Evolutionary conservation across 2,329 filamentous ascomycete species (phyloP), one percentile per base, ranked within the genome.

Genomic region (Orbilia brochopaga): DNA sequence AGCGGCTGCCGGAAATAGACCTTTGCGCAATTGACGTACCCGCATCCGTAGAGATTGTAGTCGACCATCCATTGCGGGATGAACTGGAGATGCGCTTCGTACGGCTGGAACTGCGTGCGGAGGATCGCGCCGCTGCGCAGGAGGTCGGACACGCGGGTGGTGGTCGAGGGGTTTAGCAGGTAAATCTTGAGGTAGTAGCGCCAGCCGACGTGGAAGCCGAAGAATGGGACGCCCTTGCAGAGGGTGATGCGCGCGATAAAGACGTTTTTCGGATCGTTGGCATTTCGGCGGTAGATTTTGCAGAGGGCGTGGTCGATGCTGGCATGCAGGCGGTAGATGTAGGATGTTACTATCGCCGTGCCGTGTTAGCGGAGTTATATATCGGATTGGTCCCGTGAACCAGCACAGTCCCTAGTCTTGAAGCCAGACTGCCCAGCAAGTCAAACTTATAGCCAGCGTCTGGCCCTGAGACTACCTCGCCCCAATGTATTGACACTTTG

Each of bases 21-120:
- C 74, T 86, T 90, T 8, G 82, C 82, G 55, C 87, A 89, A 67
- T 93, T 86, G 74, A 97, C 87, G 76, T 93, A 95, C 63, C 87
- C 88, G 78, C 94, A 99, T 5, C 95, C 95, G 79, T 96, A 97
- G 75, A 99, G 82, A 78, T 97, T 99, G 82, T 95, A 99, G 79
- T 99, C 95, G 74, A 89, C 90, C 94, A 99, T 97, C 86, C 95
- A 99, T 80, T 99, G 95, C 8, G 94, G 83, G 7, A 97, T 81
- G 78, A 92, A 97, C 78, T 96, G 91, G 73, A 97, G 80, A 78
- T 99, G 95, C 17, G 90, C 92, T 80, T 99, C 94, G 78, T 94
- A 96, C 0, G 94, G 93, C 77, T 97, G 93, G 48, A 99, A 89
- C 23, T 86, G 84, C 69, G 85, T 86, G 78, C 90, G 90, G 85